A percentile compares a stretch with the other conserved stretches of the same genome.
These are phyloP conservation scores for Nakaseomyces delphensis DNA, from an alignment of 1,139 yeast species.

Conservation along the genomic window DNA sequence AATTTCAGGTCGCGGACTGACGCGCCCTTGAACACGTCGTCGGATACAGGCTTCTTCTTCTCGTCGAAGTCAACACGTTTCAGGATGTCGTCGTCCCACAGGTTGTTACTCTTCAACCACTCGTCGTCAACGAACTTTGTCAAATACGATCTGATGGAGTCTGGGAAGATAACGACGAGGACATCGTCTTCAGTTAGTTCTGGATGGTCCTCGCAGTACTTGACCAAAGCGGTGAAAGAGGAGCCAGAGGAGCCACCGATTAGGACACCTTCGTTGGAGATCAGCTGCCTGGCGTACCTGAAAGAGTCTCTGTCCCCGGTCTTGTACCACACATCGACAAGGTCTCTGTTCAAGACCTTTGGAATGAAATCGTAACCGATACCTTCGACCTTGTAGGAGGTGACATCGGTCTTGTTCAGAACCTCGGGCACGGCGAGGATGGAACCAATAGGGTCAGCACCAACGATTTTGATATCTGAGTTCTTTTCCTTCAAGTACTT, in stretches of 20 bases:
- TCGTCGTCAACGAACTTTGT: conserved; percentile 87
- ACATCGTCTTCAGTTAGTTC: conserved; percentile 63
- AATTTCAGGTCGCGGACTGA: conserved; percentile 65
- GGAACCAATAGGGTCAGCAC: conserved; percentile 85
- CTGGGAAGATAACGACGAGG: conserved; percentile 79
- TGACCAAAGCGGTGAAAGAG: conserved; percentile 73
- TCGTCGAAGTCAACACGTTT: conserved; percentile 28
- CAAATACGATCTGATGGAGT: conserved; percentile 77
- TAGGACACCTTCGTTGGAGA: conserved; percentile 76
- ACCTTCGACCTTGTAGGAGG: conserved; percentile 78
- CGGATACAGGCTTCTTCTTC: conserved; percentile 14
- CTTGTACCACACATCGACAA: conserved; percentile 76
- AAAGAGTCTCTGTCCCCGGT: conserved; percentile 79
- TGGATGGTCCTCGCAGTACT: conserved; percentile 53
- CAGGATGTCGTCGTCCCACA: conserved; percentile 46
- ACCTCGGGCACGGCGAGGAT: conserved; percentile 74
- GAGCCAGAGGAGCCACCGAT: conserved; percentile 88
- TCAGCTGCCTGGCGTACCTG: conserved; percentile 72
- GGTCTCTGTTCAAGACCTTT: conserved; percentile 59
- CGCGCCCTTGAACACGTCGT: conserved; percentile 46
- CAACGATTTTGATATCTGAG: conserved; percentile 53
- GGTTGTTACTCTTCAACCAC: conserved; percentile 80
- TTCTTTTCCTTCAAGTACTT: conserved; percentile 68
- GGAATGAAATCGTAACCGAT: conserved; percentile 89
- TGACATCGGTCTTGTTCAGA: conserved; percentile 49